These are phyloP conservation scores for Juglanconis sp. DNA, from an alignment of 2,329 filamentous ascomycete species.

Conservation along the genomic window DNA sequence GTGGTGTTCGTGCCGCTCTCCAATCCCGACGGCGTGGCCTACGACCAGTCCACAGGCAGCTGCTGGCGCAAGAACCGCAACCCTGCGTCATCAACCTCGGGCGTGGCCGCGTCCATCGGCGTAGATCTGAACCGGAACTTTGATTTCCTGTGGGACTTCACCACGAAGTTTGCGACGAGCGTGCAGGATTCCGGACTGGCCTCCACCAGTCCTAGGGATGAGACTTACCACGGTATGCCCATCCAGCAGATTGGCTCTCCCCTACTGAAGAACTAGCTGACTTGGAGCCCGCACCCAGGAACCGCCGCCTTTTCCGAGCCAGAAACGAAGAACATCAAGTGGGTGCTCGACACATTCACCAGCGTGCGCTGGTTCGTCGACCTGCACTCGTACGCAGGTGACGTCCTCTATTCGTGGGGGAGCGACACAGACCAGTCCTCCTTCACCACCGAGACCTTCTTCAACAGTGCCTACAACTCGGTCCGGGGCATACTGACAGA, in stretches of 20 bases:
- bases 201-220: conserved; percentile 39
- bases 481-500: conserved; percentile 43
- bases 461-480: conserved; percentile 49
- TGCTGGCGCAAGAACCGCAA: conserved; percentile 59
- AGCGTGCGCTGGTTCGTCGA: conserved; percentile 57
- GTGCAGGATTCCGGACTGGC: conserved; percentile 35
- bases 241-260: too few relatives aligned
- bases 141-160: conserved; percentile 55
- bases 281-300: too few relatives aligned
- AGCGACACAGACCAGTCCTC: conserved; percentile 50
- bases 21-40: conserved; percentile 52
- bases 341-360: conserved; percentile 46
- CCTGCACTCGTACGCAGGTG: conserved; percentile 51
- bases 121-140: conserved; percentile 57
- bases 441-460: conserved; percentile 46
- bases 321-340: conserved; percentile 53
- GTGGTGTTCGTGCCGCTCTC: conserved; percentile 51
- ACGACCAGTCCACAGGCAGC: conserved; percentile 45
- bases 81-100: conserved; percentile 31
- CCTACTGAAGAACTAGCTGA: too few relatives aligned
- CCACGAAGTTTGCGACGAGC: conserved; percentile 36
- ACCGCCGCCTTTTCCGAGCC: conserved; percentile 51
- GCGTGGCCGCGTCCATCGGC: conserved; percentile 33
- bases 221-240: conserved; percentile 45
- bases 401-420: conserved; percentile 56